Conservation (phyloP, 805 yeast genomes). For the Suhomyces prunicola region DNA sequence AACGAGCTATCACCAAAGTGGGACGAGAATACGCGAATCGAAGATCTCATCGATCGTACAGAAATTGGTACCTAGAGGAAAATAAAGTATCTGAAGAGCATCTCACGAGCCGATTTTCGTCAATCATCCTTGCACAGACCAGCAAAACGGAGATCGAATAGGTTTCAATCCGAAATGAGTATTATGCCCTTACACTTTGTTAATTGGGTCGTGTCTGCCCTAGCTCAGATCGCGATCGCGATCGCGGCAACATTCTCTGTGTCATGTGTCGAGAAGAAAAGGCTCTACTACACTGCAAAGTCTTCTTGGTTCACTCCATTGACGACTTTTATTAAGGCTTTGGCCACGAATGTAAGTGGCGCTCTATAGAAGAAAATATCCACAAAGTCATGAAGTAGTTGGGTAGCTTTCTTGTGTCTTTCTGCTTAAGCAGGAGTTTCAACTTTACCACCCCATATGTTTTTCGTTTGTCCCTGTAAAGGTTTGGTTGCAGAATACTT, state of each 20-base stretch:
- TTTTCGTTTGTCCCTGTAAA: conserved; percentile 25
- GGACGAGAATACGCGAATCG: neutral
- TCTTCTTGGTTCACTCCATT: too few relatives aligned
- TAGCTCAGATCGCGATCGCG: neutral
- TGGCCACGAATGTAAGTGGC: neutral
- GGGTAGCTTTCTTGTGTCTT: too few relatives aligned
- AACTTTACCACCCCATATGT: conserved; percentile 29
- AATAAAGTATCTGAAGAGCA: neutral
- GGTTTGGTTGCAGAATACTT: conserved; percentile 36
- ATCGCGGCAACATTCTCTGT: neutral
- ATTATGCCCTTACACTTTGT: neutral
- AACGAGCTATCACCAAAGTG: neutral
- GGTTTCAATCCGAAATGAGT: neutral
- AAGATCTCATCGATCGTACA: neutral
- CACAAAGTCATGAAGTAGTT: neutral
- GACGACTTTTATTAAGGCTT: neutral
- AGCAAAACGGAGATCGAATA: neutral
- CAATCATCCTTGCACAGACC: neutral
- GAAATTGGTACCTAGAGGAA: neutral
- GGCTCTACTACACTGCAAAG: neutral
- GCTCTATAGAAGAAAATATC: neutral
- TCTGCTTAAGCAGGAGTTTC: neutral
- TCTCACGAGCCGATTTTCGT: neutral
- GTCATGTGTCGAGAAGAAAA: neutral
- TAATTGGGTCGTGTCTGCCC: neutral